Evolutionary conservation across 2,329 filamentous ascomycete species (phyloP), one percentile per base, ranked within the genome.

Genomic region (Fusarium sacchari): DNA sequence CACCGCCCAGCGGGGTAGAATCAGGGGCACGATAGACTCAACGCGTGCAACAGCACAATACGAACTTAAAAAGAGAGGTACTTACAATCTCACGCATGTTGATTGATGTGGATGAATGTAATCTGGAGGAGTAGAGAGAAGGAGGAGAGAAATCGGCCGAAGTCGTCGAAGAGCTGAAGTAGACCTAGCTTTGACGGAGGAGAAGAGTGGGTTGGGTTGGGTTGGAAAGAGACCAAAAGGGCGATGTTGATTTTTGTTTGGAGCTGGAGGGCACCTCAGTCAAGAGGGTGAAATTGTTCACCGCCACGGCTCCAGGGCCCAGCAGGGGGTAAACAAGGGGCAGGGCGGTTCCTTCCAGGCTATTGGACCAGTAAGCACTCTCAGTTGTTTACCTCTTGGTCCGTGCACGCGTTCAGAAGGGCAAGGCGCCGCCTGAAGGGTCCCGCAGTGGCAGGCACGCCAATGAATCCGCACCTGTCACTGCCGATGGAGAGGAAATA

Each of bases 81-180:
- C 89, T 84, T 85, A 92, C 90, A 85, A 92, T 92, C 85, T 92
- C 90, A 88, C 90, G 90, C 90, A 92, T 92, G 78, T 83, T 90
- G 84, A 81, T 77, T 79, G 73, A 76, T 78, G 70, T 72, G 68
- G 73, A 77, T 66, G 75, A 76, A 66, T 65, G 46, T 47, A 43
- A 70, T 71, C 76, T 61, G 76, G 69, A 74, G 76, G 72, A 69
- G 71, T 69, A 71, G 75, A 72, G 68, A 73, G 69, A 75, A 72
- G 49, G 66, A 74, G 67, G 71, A 69, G 40, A 60, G 70, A 63
- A 55, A 65, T 73, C 66, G 69, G 75, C 66, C 50, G 70, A 75
- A 71, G 75, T 73, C 72, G 75, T 82, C 74, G 75, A 79, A 69
- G 67, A 81, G 79, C 79, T 81, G 77, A 76, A 74, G 72, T 64